Evolutionary conservation across 2,329 filamentous ascomycete genomes (phyloP).

Genomic region (Amesomyces nigricolor): DNA sequence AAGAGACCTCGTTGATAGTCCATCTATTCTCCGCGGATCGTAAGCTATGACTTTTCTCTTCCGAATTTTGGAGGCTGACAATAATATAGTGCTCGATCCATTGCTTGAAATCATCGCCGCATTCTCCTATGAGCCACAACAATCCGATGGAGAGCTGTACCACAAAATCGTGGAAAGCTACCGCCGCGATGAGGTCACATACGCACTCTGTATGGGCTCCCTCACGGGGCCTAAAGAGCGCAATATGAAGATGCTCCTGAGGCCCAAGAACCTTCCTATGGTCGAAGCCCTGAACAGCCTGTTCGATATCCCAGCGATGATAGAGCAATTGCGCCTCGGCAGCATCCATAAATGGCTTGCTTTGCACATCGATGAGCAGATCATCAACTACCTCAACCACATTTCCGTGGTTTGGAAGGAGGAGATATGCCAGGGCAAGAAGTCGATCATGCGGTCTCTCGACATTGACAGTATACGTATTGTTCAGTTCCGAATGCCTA

Average conservation of each 20-base stretch:
- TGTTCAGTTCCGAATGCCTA: slow-evolving; percentile 15
- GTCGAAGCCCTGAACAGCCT: too few relatives aligned
- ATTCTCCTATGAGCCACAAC: slow-evolving; percentile 9
- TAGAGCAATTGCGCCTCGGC: too few relatives aligned
- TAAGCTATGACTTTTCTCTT: slow-evolving; percentile 5
- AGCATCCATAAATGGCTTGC: slow-evolving; percentile 10
- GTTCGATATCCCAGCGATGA: too few relatives aligned
- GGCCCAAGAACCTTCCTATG: too few relatives aligned
- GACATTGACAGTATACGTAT: slow-evolving; percentile 12
- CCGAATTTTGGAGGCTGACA: slow-evolving; percentile 4
- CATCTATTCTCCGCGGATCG: slow-evolving; percentile 10
- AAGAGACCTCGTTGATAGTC: slow-evolving; percentile 8
- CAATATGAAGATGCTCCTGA: too few relatives aligned
- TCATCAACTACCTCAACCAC: slow-evolving; percentile 8
- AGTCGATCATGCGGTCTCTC: slow-evolving; percentile 9
- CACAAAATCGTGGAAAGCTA: slow-evolving; percentile 9
- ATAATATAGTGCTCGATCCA: slow-evolving; percentile 8
- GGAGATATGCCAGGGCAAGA: slow-evolving; percentile 4
- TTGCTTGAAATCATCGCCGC: slow-evolving; percentile 6
- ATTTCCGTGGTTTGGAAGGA: slow-evolving; percentile 8
- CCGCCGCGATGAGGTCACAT: slow-evolving; percentile 4
- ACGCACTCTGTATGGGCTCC: too few relatives aligned
- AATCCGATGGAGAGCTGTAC: slow-evolving; percentile 11
- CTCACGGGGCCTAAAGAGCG: too few relatives aligned
- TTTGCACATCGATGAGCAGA: slow-evolving; percentile 6